Percentiles rank a stretch among this genome's conserved stretches.
Conservation (phyloP, 1,284 basidiomycete genomes). For the Austropuccinia psidii region DNA sequence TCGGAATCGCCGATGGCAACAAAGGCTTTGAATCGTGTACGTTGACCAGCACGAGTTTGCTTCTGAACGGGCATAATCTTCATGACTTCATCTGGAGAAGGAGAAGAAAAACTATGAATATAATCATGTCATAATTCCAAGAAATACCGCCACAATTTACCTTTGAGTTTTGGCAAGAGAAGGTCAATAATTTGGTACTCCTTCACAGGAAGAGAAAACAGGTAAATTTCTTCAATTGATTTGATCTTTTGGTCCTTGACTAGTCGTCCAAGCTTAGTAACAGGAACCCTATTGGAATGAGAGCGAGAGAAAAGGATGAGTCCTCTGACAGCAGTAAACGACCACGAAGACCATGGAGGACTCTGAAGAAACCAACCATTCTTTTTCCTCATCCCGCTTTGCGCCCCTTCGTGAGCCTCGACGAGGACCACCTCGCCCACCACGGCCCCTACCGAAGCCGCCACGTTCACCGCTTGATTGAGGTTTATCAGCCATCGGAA, state of each 20-base stretch:
- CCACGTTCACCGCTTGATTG: constrained; percentile 25
- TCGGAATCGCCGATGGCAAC: constrained; percentile 98
- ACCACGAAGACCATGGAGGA: neutral
- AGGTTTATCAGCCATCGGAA: constrained; percentile 23
- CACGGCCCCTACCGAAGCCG: constrained; percentile 23
- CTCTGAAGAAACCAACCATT: constrained; percentile 63
- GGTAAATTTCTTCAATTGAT: constrained; percentile 99
- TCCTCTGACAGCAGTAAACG: neutral
- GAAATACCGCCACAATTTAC: constrained; percentile 33
- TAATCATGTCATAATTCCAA: neutral
- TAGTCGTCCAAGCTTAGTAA: constrained; percentile 97
- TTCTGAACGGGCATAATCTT: constrained; percentile 99
- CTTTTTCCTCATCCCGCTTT: constrained; percentile 98
- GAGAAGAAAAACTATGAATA: neutral
- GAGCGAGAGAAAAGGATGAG: neutral
- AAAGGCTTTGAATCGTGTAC: constrained; percentile 99
- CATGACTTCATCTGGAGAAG: constrained; percentile 76
- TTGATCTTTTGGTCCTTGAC: constrained; percentile 99
- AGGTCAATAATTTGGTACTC: constrained; percentile 97
- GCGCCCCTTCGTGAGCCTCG: constrained; percentile 88
- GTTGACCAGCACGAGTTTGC: constrained; percentile 98
- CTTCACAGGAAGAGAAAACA: constrained; percentile 99
- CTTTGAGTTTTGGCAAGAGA: constrained; percentile 96
- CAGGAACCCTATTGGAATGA: constrained; percentile 65
- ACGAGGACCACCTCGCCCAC: constrained; percentile 66